phyloP scores from a whole-genome alignment of 2,329 filamentous ascomycete species.

The Elsinoe australis region DNA sequence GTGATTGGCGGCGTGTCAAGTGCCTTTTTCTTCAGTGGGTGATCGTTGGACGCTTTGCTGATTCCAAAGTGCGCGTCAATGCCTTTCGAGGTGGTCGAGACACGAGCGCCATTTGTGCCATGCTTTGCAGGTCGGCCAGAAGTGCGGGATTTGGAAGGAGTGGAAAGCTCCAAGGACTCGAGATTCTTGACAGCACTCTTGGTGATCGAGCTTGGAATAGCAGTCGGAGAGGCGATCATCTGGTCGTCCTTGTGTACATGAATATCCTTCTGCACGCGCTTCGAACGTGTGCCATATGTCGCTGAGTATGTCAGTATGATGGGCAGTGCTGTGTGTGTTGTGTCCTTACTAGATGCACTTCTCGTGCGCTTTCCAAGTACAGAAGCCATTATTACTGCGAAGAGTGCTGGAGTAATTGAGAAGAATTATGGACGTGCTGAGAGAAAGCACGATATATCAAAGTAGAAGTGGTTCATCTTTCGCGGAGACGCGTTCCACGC shows the following conservation, averaged over 20 bases:
- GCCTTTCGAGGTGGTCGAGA: slow-evolving; percentile 40
- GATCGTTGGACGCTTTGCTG: slow-evolving; percentile 30
- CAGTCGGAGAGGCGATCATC: slow-evolving; percentile 48
- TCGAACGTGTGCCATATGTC: slow-evolving; percentile 26
- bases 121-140: slow-evolving; percentile 39
- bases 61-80: slow-evolving; percentile 39
- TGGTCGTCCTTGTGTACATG: slow-evolving; percentile 60
- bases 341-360: slow-evolving; percentile 22
- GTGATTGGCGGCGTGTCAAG: slow-evolving; percentile 54
- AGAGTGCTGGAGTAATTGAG: slow-evolving; percentile 15
- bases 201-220: slow-evolving; percentile 20
- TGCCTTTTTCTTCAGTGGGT: slow-evolving; percentile 31
- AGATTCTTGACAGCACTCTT: slow-evolving; percentile 38
- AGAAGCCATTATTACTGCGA: slow-evolving; percentile 30
- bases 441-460: slow-evolving; percentile 11
- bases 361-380: slow-evolving; percentile 44
- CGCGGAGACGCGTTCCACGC: slow-evolving; percentile 1
- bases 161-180: slow-evolving; percentile 18
- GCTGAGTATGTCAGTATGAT: background rate
- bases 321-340: slow-evolving; percentile 32
- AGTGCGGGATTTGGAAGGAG: slow-evolving; percentile 1
- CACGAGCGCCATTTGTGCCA: slow-evolving; percentile 36
- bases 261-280: slow-evolving; percentile 36
- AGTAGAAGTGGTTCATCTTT: background rate
- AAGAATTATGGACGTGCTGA: background rate